Evolutionary conservation across 371 early-diverging fungal genomes (phyloP), one percentile per base, ranked within the genome.

Genomic region (Syncephalis fuscata): DNA sequence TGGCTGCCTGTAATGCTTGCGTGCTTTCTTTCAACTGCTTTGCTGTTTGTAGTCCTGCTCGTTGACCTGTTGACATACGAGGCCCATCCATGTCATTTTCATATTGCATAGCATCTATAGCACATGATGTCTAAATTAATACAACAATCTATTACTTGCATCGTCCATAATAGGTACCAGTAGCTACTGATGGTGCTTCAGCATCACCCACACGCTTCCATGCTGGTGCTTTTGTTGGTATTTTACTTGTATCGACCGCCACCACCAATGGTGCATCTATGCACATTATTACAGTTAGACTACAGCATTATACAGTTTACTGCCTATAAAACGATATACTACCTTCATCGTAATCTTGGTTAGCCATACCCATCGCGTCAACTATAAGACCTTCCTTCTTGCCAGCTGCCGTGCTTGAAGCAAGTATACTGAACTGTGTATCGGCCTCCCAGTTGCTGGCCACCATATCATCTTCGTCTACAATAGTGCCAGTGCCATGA

Each of bases 31-130:
- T 65, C 11, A 72, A 59, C 47, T 67, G 58, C 11, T 67, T 60
- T 15, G 68, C 66, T 27, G 71, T 65, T 49, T 73, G 64, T 21
- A 80, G 47, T 9, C 80, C 80, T 40, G 66, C 67, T 48, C 54
- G 58, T 42, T 71, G 67, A 24, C 73, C 74, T 51, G 67, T 69
- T 1, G 71, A 61, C 70, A 71, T 70, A 25, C 60, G 59, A 22
- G 64, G 66, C 39, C 39, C 51, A 14, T 15, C 24, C 15, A 10
- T 9, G 14, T 45, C 27, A 16, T 22, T 15, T 4, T 2, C 0
- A 24, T 23, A 17, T 25, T 44, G 48, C 16, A 20, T 23, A 19
- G 10, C 22, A 7, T 4, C 19, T n/a, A 45, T n/a, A n/a, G n/a
- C n/a, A n/a, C n/a, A n/a, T n/a, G n/a, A n/a, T n/a, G n/a, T n/a